A percentile compares a stretch with the other conserved stretches of the same genome.
Evolutionary conservation across 164 flowering plant species (phyloP).

Genomic region (Warburgia ugandensis): DNA sequence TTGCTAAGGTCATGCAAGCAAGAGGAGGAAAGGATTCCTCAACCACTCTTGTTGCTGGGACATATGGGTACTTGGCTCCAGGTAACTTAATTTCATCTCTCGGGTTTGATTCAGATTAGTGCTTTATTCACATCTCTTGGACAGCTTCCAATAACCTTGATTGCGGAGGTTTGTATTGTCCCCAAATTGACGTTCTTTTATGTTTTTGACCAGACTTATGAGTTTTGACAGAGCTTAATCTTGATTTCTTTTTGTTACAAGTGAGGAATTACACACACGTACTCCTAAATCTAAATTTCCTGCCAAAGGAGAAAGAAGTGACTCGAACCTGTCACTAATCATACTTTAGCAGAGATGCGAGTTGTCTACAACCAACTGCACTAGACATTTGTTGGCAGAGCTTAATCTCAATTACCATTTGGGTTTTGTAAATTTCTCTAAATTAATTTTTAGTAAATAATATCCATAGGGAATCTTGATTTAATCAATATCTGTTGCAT

Average conservation of each 20-base stretch:
- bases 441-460: too few species aligned
- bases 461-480: too few species aligned
- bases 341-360: too few species aligned
- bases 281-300: neutral
- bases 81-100: slow-evolving; percentile 32
- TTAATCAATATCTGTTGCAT: too few species aligned
- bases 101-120: neutral
- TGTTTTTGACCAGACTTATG: neutral
- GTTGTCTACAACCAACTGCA: too few species aligned
- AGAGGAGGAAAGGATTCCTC: slow-evolving; percentile 69
- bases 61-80: slow-evolving; percentile 95
- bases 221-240: neutral
- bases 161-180: neutral
- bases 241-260: neutral
- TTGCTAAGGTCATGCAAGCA: slow-evolving; percentile 86
- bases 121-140: neutral
- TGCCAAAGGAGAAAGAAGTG: too few species aligned
- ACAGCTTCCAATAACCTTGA: neutral
- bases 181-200: neutral
- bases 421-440: too few species aligned
- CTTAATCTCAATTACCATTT: too few species aligned
- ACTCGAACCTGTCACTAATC: too few species aligned
- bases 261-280: too few species aligned
- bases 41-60: slow-evolving; percentile 77
- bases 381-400: too few species aligned